phyloP scores from a whole-genome alignment of 164 flowering plant genomes.

The Berberis vulgaris region DNA sequence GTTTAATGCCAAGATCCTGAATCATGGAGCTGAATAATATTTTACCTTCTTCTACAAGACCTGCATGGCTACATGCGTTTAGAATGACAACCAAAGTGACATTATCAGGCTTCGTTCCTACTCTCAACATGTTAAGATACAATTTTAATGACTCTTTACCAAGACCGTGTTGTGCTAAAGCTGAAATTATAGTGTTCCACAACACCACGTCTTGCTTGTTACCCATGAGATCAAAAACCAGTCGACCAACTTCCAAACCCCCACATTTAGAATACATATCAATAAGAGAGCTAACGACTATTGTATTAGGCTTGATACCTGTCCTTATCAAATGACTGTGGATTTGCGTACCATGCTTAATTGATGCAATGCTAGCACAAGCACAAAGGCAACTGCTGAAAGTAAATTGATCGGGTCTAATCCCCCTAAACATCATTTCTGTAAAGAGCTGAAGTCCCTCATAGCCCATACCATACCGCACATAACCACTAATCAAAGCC shows the following conservation, averaged over 20 bases:
- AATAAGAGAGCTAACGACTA: conserved; percentile 60
- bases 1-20: conserved; percentile 31
- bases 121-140: conserved; percentile 37
- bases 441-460: conserved; percentile 44
- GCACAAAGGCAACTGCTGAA: conserved; percentile 67
- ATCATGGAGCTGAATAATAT: conserved; percentile 37
- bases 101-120: conserved; percentile 40
- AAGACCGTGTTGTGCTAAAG: conserved; percentile 62
- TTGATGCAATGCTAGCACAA: conserved; percentile 43
- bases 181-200: conserved; percentile 75
- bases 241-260: conserved; percentile 23
- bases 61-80: conserved; percentile 58
- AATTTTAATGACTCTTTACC: conserved; percentile 42
- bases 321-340: conserved; percentile 48
- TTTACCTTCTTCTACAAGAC: conserved; percentile 54
- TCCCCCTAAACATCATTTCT: conserved; percentile 32
- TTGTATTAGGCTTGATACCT: conserved; percentile 43
- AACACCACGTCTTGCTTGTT: conserved; percentile 39
- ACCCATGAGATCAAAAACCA: conserved; percentile 33
- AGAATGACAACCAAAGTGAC: conserved; percentile 50
- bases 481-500: conserved; percentile 60
- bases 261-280: conserved; percentile 85
- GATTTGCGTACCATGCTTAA: conserved; percentile 61
- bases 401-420: conserved; percentile 62
- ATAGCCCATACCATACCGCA: conserved; percentile 35